phyloP scores from a whole-genome alignment of 306 rosid species.

The Glycyrrhiza uralensis region DNA sequence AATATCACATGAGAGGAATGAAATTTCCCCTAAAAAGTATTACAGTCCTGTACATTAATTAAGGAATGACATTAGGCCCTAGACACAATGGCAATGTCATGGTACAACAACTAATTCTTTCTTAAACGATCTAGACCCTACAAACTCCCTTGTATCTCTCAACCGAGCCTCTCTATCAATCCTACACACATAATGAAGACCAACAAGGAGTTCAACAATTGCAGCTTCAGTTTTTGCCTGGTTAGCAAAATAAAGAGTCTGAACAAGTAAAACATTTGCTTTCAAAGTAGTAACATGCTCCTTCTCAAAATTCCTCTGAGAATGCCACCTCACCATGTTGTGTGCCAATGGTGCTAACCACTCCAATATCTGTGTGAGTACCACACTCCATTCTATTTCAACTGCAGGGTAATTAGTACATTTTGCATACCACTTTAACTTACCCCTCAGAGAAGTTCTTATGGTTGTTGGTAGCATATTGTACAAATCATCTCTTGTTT shows the following conservation, averaged over 20 bases:
- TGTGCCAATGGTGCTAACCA: slow-evolving; percentile 86
- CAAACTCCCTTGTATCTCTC: slow-evolving; percentile 7
- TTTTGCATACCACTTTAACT: slow-evolving; percentile 48
- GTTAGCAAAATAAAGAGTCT: slow-evolving; percentile 74
- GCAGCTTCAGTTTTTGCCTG: slow-evolving; percentile 73
- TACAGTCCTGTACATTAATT: not conserved
- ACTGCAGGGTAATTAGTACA: slow-evolving; percentile 25
- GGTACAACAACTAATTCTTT: slow-evolving; percentile 16
- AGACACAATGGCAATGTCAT: not conserved
- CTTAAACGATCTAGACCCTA: not conserved
- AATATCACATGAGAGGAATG: too few relatives aligned
- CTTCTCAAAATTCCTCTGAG: slow-evolving; percentile 67
- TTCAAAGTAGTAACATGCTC: slow-evolving; percentile 36
- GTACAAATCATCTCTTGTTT: slow-evolving; percentile 60
- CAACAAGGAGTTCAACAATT: slow-evolving; percentile 71
- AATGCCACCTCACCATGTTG: slow-evolving; percentile 73
- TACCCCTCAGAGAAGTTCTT: slow-evolving; percentile 48
- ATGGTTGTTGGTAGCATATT: slow-evolving; percentile 54
- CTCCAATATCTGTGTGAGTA: slow-evolving; percentile 44
- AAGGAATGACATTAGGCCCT: not conserved
- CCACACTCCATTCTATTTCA: slow-evolving; percentile 48
- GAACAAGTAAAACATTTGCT: slow-evolving; percentile 56
- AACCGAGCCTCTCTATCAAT: slow-evolving; percentile 1
- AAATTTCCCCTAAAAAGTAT: not conserved
- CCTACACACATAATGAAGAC: slow-evolving; percentile 59